These are phyloP conservation scores for Ascochyta fabae DNA, from an alignment of 2,329 filamentous ascomycete genomes.

Conservation along the genomic window DNA sequence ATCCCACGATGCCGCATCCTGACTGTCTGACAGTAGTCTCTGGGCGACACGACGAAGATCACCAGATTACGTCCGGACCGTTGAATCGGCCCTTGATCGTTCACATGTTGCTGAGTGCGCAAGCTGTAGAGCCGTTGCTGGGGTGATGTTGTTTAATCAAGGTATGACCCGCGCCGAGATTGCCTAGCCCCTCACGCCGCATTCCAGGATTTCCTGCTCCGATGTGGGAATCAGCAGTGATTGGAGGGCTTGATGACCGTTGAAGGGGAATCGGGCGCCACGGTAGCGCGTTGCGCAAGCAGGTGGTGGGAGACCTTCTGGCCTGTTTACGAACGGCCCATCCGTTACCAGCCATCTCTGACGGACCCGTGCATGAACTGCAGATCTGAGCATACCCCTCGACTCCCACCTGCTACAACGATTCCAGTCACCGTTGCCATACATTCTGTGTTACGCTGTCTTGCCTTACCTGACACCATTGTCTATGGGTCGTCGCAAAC, in stretches of 20 bases:
- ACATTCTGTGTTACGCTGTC: slow-evolving; percentile 24
- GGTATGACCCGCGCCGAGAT: slow-evolving; percentile 20
- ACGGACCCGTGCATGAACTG: slow-evolving; percentile 42
- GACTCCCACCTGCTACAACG: slow-evolving; percentile 16
- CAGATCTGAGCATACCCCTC: slow-evolving; percentile 35
- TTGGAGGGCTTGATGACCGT: slow-evolving; percentile 24
- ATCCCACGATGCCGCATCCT: background rate
- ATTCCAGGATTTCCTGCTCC: slow-evolving; percentile 22
- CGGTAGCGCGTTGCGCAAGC: slow-evolving; percentile 30
- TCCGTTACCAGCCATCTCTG: slow-evolving; percentile 34
- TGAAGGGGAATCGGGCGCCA: slow-evolving; percentile 19
- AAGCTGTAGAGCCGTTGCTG: slow-evolving; percentile 12
- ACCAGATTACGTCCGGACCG: background rate
- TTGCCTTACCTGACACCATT: slow-evolving; percentile 11
- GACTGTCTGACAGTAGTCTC: background rate
- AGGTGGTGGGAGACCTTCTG: slow-evolving; percentile 22
- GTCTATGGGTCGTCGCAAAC: slow-evolving; percentile 26
- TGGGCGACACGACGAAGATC: background rate
- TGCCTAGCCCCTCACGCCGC: slow-evolving; percentile 14
- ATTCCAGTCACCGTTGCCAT: slow-evolving; percentile 15
- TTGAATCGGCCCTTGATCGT: background rate
- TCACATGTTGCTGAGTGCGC: slow-evolving; percentile 8
- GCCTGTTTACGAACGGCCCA: slow-evolving; percentile 42
- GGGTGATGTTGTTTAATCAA: slow-evolving; percentile 20
- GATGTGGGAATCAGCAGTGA: slow-evolving; percentile 5